Evolutionary conservation across 495 filamentous ascomycete species (phyloP), one percentile per base, ranked within the genome.

Genomic region (Neurospora sp.): DNA sequence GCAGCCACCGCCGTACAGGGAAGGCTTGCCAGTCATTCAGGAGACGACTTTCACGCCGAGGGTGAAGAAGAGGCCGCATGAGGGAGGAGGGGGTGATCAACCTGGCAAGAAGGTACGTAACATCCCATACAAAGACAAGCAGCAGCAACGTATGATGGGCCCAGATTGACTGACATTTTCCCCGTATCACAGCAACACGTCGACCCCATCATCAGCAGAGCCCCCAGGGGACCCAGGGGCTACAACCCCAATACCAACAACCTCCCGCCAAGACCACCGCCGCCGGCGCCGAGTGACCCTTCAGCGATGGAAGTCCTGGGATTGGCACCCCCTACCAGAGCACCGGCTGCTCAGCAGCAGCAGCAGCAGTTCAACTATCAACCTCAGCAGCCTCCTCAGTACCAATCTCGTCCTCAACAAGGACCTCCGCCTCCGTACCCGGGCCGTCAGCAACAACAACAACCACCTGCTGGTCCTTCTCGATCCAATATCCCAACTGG

Each of bases 251-350:
- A 31, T 31, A 61, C 22, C 48, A 61, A 16, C 22, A 31, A 61
- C 22, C 48, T 61, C 20, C 48, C 48, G 10, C n/a, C n/a, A 12
- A 20, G 45, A 22, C 45, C 45, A 42, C 65, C 68, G 14, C 48
- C 70, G 40, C 71, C 71, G 40, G 68, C 75, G 44, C 71, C 78
- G 4, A 72, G 59, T 22, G 79, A 81, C 41, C 78, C 79, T 2
- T 78, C 80, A 8, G 79, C 78, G 3, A 77, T 79, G 76, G 74
- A 81, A 42, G 76, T 81, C 27, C 72, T 80, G 9, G 79, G 77
- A 4, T n/a, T 81, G 48, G 75, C 69, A 1, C 78, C 78, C 6
- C 79, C 79, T 2, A 35, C 41, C 70, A 27, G 70, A 38, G 41
- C 44, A 40, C 70, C 70, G 8, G 42, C 48, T 61, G 10, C 48